These are phyloP conservation scores for Grifola frondosa DNA, from an alignment of 1,284 basidiomycete genomes.

Conservation along the genomic window DNA sequence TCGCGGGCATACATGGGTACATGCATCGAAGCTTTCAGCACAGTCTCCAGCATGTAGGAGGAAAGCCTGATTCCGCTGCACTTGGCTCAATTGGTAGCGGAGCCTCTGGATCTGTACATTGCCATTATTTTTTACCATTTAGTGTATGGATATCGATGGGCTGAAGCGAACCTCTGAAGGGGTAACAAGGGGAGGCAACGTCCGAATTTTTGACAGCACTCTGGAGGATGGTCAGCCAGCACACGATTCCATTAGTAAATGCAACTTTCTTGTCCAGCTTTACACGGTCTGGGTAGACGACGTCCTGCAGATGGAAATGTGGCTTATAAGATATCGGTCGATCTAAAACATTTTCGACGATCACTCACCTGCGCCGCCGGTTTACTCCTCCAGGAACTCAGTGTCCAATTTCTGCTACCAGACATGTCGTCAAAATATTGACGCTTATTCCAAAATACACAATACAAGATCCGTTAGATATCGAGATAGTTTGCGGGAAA, in stretches of 20 bases:
- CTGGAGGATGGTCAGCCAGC: conserved; percentile 34
- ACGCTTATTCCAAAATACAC: no score
- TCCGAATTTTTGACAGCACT: conserved; percentile 73
- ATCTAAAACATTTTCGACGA: background rate
- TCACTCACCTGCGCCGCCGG: conserved; percentile 56
- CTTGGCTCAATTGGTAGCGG: conserved; percentile 74
- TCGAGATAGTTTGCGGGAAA: no score
- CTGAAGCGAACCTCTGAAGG: conserved; percentile 71
- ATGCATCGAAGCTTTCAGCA: conserved; percentile 91
- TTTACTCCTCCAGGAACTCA: conserved; percentile 61
- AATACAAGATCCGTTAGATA: no score
- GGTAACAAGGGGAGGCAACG: conserved; percentile 85
- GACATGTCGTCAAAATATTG: no score
- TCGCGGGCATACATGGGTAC: conserved; percentile 66
- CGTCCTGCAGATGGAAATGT: conserved; percentile 38
- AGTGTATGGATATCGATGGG: background rate
- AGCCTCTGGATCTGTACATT: conserved; percentile 82
- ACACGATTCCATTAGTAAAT: background rate
- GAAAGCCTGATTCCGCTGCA: conserved; percentile 89
- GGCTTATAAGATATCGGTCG: no score
- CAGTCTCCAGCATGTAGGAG: conserved; percentile 97
- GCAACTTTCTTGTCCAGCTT: conserved; percentile 44
- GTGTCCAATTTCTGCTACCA: conserved; percentile 38
- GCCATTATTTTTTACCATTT: no score
- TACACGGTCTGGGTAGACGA: conserved; percentile 51